These are phyloP conservation scores for Aspergillus sclerotialis DNA, from an alignment of 2,329 filamentous ascomycete genomes.

Conservation along the genomic window DNA sequence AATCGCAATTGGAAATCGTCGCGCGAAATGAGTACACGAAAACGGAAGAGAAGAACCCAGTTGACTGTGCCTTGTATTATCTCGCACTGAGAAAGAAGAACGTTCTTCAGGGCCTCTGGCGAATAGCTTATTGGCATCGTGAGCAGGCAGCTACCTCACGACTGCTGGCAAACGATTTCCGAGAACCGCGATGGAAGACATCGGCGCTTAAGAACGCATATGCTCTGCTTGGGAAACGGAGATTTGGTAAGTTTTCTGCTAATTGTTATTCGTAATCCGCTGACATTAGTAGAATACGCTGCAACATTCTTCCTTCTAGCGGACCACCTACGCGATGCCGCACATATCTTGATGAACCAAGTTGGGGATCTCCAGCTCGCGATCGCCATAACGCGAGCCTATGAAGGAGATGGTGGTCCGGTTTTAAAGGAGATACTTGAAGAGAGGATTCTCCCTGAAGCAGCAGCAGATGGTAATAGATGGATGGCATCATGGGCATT, in stretches of 20 bases:
- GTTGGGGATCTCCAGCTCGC: conserved; percentile 84
- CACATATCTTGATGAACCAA: conserved; percentile 79
- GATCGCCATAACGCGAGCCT: conserved; percentile 78
- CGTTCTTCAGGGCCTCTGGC: conserved; percentile 84
- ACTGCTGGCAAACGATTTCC: conserved; percentile 84
- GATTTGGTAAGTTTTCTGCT: conserved; percentile 59
- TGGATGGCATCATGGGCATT: conserved; percentile 97
- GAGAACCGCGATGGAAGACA: conserved; percentile 77
- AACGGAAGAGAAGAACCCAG: conserved; percentile 76
- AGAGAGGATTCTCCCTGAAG: conserved; percentile 70
- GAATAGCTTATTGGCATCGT: conserved; percentile 82
- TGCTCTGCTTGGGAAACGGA: conserved; percentile 79
- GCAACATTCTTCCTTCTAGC: conserved; percentile 93
- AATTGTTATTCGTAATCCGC: conserved; percentile 5
- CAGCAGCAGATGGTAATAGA: conserved; percentile 73
- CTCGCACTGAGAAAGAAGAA: conserved; percentile 85
- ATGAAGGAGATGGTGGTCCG: conserved; percentile 75
- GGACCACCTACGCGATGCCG: conserved; percentile 75
- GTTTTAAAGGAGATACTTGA: conserved; percentile 67
- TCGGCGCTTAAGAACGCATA: conserved; percentile 94
- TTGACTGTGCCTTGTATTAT: conserved; percentile 88
- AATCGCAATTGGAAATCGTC: conserved; percentile 76
- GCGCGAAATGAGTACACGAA: conserved; percentile 91
- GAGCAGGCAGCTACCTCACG: conserved; percentile 76
- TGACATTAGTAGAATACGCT: conserved; percentile 64